phyloP scores from a whole-genome alignment of 1,139 yeast genomes.

The Suhomyces ambrosiae region DNA sequence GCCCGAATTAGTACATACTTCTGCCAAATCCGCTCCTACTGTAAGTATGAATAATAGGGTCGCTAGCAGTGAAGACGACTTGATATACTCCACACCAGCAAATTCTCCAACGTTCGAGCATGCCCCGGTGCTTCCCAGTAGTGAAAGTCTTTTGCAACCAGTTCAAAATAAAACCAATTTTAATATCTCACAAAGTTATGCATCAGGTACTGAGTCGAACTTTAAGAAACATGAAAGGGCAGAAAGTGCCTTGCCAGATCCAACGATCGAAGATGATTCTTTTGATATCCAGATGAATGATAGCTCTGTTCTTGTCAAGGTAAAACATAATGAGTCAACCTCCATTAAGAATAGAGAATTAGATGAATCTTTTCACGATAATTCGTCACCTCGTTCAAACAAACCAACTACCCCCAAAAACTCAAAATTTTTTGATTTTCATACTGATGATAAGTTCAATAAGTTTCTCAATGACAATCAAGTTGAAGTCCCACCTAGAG shows the following conservation, averaged over 20 bases:
- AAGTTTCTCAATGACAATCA: slow-evolving; percentile 31
- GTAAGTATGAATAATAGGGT: background rate
- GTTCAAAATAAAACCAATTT: background rate
- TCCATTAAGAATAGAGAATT: background rate
- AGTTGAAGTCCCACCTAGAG: slow-evolving; percentile 40
- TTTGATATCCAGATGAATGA: slow-evolving; percentile 5
- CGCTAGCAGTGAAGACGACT: slow-evolving; percentile 7
- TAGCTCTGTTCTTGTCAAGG: slow-evolving; percentile 3
- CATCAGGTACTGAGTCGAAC: background rate
- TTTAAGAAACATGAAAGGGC: slow-evolving; percentile 12
- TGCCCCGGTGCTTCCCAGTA: background rate
- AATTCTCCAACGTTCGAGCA: slow-evolving; percentile 7
- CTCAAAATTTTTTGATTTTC: slow-evolving; percentile 18
- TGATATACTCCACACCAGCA: slow-evolving; percentile 6
- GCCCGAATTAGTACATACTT: background rate
- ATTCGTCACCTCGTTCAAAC: slow-evolving; percentile 1
- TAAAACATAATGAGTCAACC: background rate
- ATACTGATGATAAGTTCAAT: slow-evolving; percentile 21
- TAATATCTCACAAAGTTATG: background rate
- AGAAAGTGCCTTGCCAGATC: slow-evolving; percentile 19
- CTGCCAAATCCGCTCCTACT: background rate
- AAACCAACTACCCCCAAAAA: slow-evolving; percentile 16
- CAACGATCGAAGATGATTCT: slow-evolving; percentile 17
- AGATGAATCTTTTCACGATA: background rate
- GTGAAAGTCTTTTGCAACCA: background rate